phyloP scores from a whole-genome alignment of 257 asterid genomes.

The Euphrasia confusa region DNA sequence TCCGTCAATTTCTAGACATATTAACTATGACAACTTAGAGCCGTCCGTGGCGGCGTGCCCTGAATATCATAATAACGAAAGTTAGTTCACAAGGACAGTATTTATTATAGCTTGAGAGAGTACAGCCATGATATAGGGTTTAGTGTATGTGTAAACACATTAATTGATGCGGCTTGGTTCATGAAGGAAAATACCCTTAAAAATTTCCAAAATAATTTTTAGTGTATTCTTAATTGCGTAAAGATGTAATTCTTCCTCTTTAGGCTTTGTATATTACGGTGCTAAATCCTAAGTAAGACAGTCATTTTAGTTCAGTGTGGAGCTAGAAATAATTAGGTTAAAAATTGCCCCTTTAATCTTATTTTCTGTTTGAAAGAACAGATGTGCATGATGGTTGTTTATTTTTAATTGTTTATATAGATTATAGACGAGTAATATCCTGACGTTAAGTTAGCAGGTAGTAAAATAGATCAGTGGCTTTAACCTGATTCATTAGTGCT shows the following conservation, averaged over 20 bases:
- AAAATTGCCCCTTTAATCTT: neutral
- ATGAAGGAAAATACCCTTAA: neutral
- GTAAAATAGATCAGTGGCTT: neutral
- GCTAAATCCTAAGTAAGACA: neutral
- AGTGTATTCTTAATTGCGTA: too few relatives aligned
- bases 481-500: too few relatives aligned
- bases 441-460: neutral
- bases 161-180: neutral
- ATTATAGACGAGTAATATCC: neutral
- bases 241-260: constrained; percentile 4
- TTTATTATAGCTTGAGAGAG: constrained; percentile 11
- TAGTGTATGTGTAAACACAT: neutral
- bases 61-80: neutral
- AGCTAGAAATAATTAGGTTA: neutral
- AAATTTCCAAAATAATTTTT: neutral
- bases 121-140: neutral
- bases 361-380: too few relatives aligned
- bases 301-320: constrained; percentile 1
- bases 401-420: too few relatives aligned
- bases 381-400: constrained; percentile 7
- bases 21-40: constrained; percentile 1
- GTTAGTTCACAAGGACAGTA: neutral
- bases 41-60: neutral
- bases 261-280: neutral
- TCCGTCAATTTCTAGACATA: constrained; percentile 4